phyloP scores from a whole-genome alignment of 257 asterid species.

The Nicotiana knightiana region DNA sequence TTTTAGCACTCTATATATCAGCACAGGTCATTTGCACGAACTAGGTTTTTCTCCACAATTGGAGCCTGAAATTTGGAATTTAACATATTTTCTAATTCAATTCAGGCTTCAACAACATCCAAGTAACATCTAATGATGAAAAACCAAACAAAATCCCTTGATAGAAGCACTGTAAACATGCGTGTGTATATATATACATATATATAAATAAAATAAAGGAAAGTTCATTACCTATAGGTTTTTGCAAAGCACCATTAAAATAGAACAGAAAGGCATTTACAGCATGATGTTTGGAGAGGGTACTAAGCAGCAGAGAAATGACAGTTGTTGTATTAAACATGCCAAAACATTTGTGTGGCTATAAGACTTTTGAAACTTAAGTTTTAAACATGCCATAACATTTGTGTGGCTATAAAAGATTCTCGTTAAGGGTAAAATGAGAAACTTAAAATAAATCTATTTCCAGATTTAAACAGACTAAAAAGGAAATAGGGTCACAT shows the following conservation, averaged over 20 bases:
- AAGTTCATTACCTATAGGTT: background rate
- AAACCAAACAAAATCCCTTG: background rate
- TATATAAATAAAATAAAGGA: background rate
- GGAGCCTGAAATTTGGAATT: background rate
- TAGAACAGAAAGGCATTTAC: background rate
- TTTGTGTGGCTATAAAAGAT: background rate
- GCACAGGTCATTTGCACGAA: background rate
- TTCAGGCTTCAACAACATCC: conserved; percentile 1
- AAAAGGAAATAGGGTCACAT: background rate
- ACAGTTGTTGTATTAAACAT: background rate
- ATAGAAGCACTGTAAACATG: background rate
- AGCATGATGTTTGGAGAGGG: background rate
- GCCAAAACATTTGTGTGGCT: background rate
- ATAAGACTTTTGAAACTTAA: background rate
- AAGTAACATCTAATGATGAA: background rate
- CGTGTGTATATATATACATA: background rate
- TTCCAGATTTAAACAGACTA: background rate
- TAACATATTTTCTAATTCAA: background rate
- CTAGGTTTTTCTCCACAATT: background rate
- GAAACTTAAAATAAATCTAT: background rate
- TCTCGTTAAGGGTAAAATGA: background rate
- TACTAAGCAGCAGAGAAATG: background rate
- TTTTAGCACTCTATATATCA: background rate
- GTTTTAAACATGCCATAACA: background rate
- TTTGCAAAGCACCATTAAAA: background rate